Evolutionary conservation across 306 rosid genomes (phyloP).

Genomic region (Echinosophora koreensis): DNA sequence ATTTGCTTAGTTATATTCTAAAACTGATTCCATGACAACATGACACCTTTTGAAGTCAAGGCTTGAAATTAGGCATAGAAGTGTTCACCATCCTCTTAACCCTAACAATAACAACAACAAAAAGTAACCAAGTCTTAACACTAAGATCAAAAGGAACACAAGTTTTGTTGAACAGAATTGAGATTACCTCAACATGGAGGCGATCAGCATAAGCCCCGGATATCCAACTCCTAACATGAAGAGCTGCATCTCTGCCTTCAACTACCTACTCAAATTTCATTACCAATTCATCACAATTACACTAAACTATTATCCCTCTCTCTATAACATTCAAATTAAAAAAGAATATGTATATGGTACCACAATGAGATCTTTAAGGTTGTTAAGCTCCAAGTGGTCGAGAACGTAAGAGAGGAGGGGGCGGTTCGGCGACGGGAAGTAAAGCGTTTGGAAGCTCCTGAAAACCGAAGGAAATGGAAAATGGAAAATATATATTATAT

Average conservation of each 20-base stretch:
- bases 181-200: conserved; percentile 77
- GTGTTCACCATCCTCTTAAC: background rate
- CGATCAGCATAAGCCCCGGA: conserved; percentile 90
- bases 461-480: conserved; percentile 20
- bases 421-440: conserved; percentile 93
- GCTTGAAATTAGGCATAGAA: background rate
- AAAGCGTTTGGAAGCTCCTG: conserved; percentile 95
- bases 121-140: background rate
- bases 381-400: conserved; percentile 82
- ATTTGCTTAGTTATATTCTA: background rate
- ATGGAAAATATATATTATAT: too few species aligned
- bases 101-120: background rate
- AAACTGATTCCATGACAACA: background rate
- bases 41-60: background rate
- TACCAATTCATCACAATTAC: conserved; percentile 17
- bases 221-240: conserved; percentile 81
- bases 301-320: background rate
- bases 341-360: conserved; percentile 47
- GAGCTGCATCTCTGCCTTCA: conserved; percentile 87
- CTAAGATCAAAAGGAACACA: too few species aligned
- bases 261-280: conserved; percentile 66
- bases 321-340: background rate
- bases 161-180: too few species aligned
- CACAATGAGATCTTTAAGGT: conserved; percentile 91
- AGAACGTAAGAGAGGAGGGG: conserved; percentile 89